phyloP scores from a whole-genome alignment of 2,329 filamentous ascomycete species.

The Aspergillus felis region DNA sequence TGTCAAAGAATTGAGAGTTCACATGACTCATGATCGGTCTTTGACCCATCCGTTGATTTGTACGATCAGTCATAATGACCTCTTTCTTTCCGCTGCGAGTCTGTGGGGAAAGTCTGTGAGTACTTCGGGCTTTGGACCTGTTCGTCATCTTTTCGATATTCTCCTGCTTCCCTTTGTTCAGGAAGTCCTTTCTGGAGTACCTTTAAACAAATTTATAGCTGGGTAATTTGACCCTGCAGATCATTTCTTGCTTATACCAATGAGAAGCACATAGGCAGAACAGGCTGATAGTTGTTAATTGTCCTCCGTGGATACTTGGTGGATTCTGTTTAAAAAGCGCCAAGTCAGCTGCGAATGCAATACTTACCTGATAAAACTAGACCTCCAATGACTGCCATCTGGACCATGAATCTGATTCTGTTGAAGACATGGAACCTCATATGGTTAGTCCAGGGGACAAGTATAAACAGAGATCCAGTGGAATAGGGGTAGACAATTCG shows the following conservation, averaged over 20 bases:
- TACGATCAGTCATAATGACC: background rate
- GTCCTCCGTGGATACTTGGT: background rate
- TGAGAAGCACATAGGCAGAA: no score
- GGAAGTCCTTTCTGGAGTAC: background rate
- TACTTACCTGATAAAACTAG: background rate
- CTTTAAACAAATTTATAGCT: background rate
- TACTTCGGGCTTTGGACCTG: background rate
- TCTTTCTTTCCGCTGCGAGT: background rate
- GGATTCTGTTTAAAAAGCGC: background rate
- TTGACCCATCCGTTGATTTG: background rate
- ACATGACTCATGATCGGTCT: background rate
- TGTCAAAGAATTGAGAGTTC: background rate
- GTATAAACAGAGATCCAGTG: slow-evolving; percentile 22
- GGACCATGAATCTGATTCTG: background rate
- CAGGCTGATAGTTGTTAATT: no score
- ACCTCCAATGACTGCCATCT: background rate
- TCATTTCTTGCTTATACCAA: background rate
- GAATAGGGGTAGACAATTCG: background rate
- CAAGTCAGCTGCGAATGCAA: background rate
- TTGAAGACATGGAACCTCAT: slow-evolving; percentile 6
- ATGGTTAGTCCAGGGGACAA: slow-evolving; percentile 15
- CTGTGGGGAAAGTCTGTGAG: background rate
- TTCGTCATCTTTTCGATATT: background rate
- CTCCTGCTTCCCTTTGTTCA: background rate
- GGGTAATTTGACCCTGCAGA: background rate